Evolutionary conservation across 2,329 filamentous ascomycete species (phyloP), one percentile per base, ranked within the genome.

Genomic region (Trichoderma simmonsii): DNA sequence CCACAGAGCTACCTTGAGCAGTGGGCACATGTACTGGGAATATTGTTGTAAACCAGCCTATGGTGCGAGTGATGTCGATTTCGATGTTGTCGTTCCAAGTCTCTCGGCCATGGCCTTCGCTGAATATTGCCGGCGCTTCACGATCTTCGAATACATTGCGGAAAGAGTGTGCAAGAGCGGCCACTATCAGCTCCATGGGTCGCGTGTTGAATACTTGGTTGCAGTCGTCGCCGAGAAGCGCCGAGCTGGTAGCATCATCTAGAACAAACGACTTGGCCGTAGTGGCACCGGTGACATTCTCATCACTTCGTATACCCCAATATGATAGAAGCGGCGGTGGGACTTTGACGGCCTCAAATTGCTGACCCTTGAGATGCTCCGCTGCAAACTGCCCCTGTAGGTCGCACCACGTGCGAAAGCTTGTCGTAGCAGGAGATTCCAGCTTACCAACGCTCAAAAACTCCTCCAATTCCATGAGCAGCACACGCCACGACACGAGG

Each of bases 11-110:
- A 18, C 32, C 14, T 7, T 26, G 24, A 18, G 5, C 18, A 24
- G 11, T 7, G 21, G 14, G 48, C 11, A 73, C 48, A 18, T 71
- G 62, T 11, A 80, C 72, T 0, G 80, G 80, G 51, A 69, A 77
- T 24, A 82, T 73, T 1, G 78, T 79, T 0, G 81, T 80, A 72
- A 82, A 82, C 80, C 81, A 82, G 3, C 81, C 81, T 0, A 82
- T 77, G 0, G 79, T 81, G 2, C 74, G 24, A 3, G 79, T 78
- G 1, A 79, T 36, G 14, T 36, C 34, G 34, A 36, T 36, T 62
- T 82, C 78, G 9, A 81, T 71, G 5, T 48, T 51, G 7, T 75
- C 61, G 59, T 77, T 74, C 77, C 77, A 80, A 1, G 77, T 43
- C 56, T 82, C 79, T 24, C 81, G 77, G 2, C 80, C 81, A 43